Base-by-base conservation (phyloP, 768 basidiomycete genomes). In the Panellus pusillus region DNA sequence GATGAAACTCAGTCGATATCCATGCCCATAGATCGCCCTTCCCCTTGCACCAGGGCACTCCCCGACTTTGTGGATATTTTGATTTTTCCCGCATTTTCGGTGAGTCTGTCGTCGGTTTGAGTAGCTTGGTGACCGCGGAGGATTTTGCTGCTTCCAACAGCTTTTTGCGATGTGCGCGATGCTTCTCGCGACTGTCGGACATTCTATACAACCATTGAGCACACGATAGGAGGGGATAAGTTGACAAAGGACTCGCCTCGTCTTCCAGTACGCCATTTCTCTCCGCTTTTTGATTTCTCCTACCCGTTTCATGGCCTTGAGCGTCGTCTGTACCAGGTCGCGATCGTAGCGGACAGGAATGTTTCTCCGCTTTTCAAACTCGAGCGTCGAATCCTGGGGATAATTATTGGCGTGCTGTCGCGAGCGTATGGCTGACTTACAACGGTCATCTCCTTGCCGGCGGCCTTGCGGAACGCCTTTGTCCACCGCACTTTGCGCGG, bases 391-490 rank as follows among this genome's bases (percentile, higher is more conserved):
- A 74, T 99, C 97, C 96, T 98, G 58, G 5, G n/a, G 15, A 9
- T 9, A 20, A 35, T 29, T 32, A 46, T 29, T 38, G 31, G 31
- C 38, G 31, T 50, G 42, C 50, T 36, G 2, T n/a, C 2, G 14
- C 31, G 41, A 40, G 41, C 43, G 44, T 29, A 29, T 32, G 37
- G n/a, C 27, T 51, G 49, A 73, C 89, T 68, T 66, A 95, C 95
- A 65, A 99, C 89, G 5, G 91, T 95, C 97, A 99, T 99, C 76
- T 99, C 97, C 75, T 98, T 99, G 47, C 97, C 97, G 46, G 95
- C 91, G 17, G 97, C 94, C 72, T 93, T 96, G 61, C 97, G 83
- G 81, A 99, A 99, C 18, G 97, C 97, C 72, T 99, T 99, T 41
- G 97, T 99, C 97, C 97, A 99, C 63, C 92, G 80, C 35, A 99